Evolutionary conservation across 2,329 filamentous ascomycete genomes (phyloP), one percentile per base, ranked within the genome.

Genomic region (Elsinoe batatas): DNA sequence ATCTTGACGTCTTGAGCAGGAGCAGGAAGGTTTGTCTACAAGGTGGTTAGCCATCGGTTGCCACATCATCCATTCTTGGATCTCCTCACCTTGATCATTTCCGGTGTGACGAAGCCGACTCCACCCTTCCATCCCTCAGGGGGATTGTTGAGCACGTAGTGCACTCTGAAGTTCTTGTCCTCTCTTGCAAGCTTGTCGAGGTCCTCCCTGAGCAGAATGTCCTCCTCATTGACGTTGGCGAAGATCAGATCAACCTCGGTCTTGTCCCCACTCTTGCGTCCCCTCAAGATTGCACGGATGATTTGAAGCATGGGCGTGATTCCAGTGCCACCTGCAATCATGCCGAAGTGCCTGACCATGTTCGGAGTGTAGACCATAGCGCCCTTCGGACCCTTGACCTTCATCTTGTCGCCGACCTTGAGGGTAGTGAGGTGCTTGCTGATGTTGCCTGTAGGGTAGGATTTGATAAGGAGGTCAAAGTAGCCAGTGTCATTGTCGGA

Each of bases 251-350:
- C 90, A 54, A 97, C 83, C 76, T 95, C 78, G 59, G 93, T 98
- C 68, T 76, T 91, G 51, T 83, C 76, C 55, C 83, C 78, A 63
- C 74, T 76, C 58, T 72, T 72, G 54, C 68, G 60, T 10, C 68
- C 67, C 30, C 68, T 60, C 42, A 68, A 81, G 64, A 97, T 90
- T 58, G 91, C 93, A 66, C 90, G 87, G 69, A 95, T 84, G 65
- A 98, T 83, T 77, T 98, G 93, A 61, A 97, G 81, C 93, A 98
- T 98, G 59, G 93, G 93, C 8, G 93, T 97, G 71, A 98, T 97
- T 64, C 93, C 93, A 33, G 93, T 97, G 62, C 93, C 93, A 63
- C 93, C 93, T 61, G 93, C 90, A 68, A 98, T 88, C 93, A 98
- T 98, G 68, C 91, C 93, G 64, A 98, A 95, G 73, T 88, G 88